Evolutionary conservation across 2,329 filamentous ascomycete genomes (phyloP).

Genomic region (Epichloe sibirici): DNA sequence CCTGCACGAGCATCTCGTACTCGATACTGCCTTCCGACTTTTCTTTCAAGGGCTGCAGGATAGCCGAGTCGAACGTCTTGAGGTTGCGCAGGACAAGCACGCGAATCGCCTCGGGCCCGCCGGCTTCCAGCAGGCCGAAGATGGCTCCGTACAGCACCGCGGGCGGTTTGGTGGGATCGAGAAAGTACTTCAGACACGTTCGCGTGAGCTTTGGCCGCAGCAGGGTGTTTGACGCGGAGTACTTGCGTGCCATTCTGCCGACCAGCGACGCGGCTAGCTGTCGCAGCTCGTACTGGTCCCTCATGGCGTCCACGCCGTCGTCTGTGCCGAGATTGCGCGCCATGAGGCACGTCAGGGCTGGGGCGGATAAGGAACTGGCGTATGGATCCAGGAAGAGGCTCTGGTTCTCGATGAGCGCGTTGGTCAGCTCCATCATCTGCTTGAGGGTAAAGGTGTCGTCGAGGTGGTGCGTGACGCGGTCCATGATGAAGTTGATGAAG

Average conservation of each 20-base stretch:
- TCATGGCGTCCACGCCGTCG: slow-evolving; percentile 37
- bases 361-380: slow-evolving; percentile 58
- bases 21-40: slow-evolving; percentile 38
- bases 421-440: slow-evolving; percentile 84
- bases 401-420: slow-evolving; percentile 72
- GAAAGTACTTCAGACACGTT: slow-evolving; percentile 85
- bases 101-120: slow-evolving; percentile 49
- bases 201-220: slow-evolving; percentile 80
- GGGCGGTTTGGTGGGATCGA: slow-evolving; percentile 73
- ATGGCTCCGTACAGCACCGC: slow-evolving; percentile 84
- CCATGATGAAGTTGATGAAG: slow-evolving; percentile 89
- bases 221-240: slow-evolving; percentile 66
- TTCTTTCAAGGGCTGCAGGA: slow-evolving; percentile 41
- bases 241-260: slow-evolving; percentile 67
- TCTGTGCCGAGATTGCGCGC: slow-evolving; percentile 58
- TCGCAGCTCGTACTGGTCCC: slow-evolving; percentile 65
- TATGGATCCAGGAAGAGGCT: slow-evolving; percentile 60
- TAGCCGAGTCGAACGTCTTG: slow-evolving; percentile 38
- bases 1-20: slow-evolving; percentile 43
- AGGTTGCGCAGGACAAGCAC: slow-evolving; percentile 45
- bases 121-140: slow-evolving; percentile 64
- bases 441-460: slow-evolving; percentile 81
- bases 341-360: slow-evolving; percentile 83
- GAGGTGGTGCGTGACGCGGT: slow-evolving; percentile 88
- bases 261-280: slow-evolving; percentile 77